These are phyloP conservation scores for Tagetes patula DNA, from an alignment of 129 eudicot species.

Conservation along the genomic window DNA sequence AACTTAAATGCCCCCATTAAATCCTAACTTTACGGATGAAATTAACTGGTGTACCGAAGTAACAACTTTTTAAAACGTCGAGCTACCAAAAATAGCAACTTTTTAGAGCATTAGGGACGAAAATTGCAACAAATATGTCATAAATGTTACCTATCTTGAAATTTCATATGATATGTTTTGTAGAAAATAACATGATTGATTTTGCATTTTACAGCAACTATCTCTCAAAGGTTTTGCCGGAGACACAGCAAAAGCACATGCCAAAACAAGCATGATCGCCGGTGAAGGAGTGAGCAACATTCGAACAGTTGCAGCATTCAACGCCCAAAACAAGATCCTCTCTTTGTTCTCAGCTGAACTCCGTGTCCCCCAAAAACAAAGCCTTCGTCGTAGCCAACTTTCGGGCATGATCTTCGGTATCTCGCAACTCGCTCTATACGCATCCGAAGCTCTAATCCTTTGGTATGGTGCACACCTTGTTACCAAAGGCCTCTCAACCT, in stretches of 20 bases:
- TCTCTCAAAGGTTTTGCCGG: slow-evolving; percentile 96
- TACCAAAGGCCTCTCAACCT: slow-evolving; percentile 72
- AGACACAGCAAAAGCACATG: slow-evolving; percentile 98
- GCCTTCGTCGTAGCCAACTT: slow-evolving; percentile 73
- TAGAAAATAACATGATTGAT: neutral
- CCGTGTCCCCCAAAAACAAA: slow-evolving; percentile 66
- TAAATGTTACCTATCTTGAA: too few species aligned
- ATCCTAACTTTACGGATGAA: too few species aligned
- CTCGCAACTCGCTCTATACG: slow-evolving; percentile 89
- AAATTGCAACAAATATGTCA: too few species aligned
- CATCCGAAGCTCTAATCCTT: slow-evolving; percentile 88
- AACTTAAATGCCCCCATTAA: too few species aligned
- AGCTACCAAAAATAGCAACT: too few species aligned
- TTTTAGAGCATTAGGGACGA: too few species aligned
- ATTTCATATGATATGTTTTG: neutral
- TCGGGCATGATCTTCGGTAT: slow-evolving; percentile 85
- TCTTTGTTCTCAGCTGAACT: slow-evolving; percentile 71
- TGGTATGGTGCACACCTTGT: slow-evolving; percentile 98
- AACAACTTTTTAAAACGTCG: too few species aligned
- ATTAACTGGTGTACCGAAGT: too few species aligned
- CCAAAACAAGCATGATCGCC: slow-evolving; percentile 98
- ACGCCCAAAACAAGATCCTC: slow-evolving; percentile 87
- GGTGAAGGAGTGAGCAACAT: slow-evolving; percentile 99
- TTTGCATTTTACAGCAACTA: slow-evolving; percentile 64
- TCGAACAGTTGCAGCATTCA: slow-evolving; percentile 94